A percentile compares a stretch with the other conserved stretches of the same genome.
phyloP scores from a whole-genome alignment of 2,329 filamentous ascomycete species.

The Xylariaceae sp. region DNA sequence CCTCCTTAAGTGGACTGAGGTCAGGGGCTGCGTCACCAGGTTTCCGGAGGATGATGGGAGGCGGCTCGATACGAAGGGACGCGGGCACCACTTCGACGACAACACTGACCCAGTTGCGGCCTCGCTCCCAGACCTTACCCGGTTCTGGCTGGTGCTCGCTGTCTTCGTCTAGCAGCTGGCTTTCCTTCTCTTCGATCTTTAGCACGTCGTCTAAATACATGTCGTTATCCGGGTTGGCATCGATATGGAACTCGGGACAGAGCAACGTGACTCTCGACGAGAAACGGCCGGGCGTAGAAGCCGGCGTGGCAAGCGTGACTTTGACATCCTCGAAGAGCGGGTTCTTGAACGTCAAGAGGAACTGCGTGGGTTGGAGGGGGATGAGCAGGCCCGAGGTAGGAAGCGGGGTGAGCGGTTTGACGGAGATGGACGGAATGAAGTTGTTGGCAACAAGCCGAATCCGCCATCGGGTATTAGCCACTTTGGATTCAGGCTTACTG shows the following conservation, averaged over 20 bases:
- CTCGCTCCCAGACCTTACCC: conserved; percentile 93
- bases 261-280: conserved; percentile 80
- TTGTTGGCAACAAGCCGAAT: conserved; percentile 84
- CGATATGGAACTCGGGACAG: conserved; percentile 90
- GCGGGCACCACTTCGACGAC: conserved; percentile 82
- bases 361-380: conserved; percentile 62
- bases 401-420: conserved; percentile 52
- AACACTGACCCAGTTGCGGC: conserved; percentile 90
- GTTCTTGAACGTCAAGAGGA: conserved; percentile 85
- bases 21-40: conserved; percentile 37
- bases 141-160: conserved; percentile 63
- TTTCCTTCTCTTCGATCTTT: conserved; percentile 44
- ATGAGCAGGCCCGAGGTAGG: conserved; percentile 39
- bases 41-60: conserved; percentile 25
- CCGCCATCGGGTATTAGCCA: conserved; percentile 81
- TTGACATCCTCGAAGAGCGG: conserved; percentile 88
- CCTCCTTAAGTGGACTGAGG: conserved; percentile 47
- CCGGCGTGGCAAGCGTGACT: conserved; percentile 80
- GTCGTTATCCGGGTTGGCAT: conserved; percentile 78
- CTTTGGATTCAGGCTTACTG: conserved; percentile 87
- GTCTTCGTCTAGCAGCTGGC: conserved; percentile 36
- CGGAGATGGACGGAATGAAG: conserved; percentile 77
- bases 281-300: conserved; percentile 70
- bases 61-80: conserved; percentile 41
- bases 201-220: conserved; percentile 85